These are phyloP conservation scores for Pelargonium fulgidum DNA, from an alignment of 441 rosid genomes.

Conservation along the genomic window DNA sequence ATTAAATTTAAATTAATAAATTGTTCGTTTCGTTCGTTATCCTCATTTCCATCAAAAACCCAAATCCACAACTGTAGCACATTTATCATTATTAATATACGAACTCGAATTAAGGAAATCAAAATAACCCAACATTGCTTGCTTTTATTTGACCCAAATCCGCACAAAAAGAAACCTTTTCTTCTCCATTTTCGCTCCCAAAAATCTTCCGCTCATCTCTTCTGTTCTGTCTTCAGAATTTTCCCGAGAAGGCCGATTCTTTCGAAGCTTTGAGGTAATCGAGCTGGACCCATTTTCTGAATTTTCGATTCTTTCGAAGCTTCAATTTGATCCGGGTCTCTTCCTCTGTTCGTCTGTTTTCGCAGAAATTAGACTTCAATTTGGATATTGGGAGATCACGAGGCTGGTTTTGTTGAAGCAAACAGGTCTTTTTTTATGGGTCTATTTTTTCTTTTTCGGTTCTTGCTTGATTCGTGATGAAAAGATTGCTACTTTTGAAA, in stretches of 20 bases:
- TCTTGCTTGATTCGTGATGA: background rate
- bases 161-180: background rate
- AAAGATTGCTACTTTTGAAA: background rate
- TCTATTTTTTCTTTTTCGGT: background rate
- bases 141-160: constrained; percentile 5
- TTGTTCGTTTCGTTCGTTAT: too few species aligned
- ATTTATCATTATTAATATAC: too few species aligned
- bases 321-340: background rate
- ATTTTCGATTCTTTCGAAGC: background rate
- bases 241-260: constrained; percentile 4
- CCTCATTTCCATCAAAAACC: too few species aligned
- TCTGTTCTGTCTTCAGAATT: background rate
- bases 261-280: constrained; percentile 5
- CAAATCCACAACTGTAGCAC: too few species aligned
- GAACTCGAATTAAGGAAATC: too few species aligned
- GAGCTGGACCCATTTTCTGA: background rate
- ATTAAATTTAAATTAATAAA: too few species aligned
- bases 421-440: background rate
- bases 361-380: constrained; percentile 1
- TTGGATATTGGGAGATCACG: constrained; percentile 4
- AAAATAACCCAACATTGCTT: background rate
- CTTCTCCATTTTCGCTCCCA: background rate
- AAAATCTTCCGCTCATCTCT: constrained; percentile 6
- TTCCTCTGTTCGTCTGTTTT: background rate
- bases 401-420: constrained; percentile 10